Base-by-base conservation (phyloP, 441 rosid genomes). In the Erodium moschatum region DNA sequence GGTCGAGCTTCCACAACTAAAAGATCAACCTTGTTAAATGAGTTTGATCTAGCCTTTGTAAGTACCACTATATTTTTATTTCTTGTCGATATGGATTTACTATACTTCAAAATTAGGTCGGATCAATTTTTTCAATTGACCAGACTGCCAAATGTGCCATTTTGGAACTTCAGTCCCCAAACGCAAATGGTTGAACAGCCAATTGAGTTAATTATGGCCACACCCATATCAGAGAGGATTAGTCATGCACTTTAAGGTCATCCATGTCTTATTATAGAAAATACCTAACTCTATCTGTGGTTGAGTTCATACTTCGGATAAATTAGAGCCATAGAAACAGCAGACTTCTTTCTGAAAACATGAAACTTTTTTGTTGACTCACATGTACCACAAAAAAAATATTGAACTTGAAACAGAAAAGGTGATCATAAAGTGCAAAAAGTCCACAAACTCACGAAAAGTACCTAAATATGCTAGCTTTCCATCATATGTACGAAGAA, bases 391-490 rank as follows among this genome's bases (percentile, higher is more conserved):
- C 35, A 1, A 0, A 31, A 31, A 31, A 31, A 2, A 56, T 7
- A 56, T 10, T 19, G 63, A 18, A 56, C 27, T 6, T 18, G 12
- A 20, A 8, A 6, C 27, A 8, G 11, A 56, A 56, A 18, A 56
- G 27, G 24, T 18, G 27, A 18, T 56, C 63, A 60, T 60, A 60
- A 60, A 60, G 0, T 19, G 2, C 10, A 60, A 21, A 21, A 21
- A 31, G 31, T 60, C 13, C 64, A 60, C 15, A 60, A 60, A 20
- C 64, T 48, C 64, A 69, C 2, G 44, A 64, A 9, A 35, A 67
- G 58, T 82, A 93, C 98, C 98, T 73, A 93, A 71, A 80, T 93
- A 93, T 67, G 98, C 98, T 54, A 93, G 89, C 76, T 86, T 89
- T 73, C 98, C 95, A 70, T 93, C 90, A 63, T 77, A 78, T 33